Base-by-base conservation (phyloP, 2,329 filamentous ascomycete species). In the Sclerotinia nivalis region DNA sequence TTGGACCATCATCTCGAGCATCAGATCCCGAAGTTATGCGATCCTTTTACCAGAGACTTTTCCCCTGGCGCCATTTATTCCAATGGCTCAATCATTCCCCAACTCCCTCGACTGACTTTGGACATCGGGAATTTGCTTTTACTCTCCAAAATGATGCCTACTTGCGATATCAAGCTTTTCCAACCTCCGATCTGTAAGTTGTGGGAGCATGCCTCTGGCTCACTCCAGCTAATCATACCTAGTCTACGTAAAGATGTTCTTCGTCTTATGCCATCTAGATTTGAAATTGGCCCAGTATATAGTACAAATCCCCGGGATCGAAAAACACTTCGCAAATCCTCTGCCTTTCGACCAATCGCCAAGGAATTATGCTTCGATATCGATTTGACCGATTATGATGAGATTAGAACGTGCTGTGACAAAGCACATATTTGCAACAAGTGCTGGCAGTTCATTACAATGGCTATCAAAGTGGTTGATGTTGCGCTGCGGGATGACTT, bases 341-440 rank as follows among this genome's bases (percentile, higher is more conserved):
- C 88, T 61, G 88, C 92, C 12, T 97, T 99, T 82, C 91, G 90
- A 73, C 95, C 96, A 0, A 80, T 97, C 45, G 87, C 92, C 69
- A 99, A 99, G 80, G 96, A 99, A 80, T 84, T 99, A 52, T 97
- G 97, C 76, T 98, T 99, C 80, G 96, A 99, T 90, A 98, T 99
- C 77, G 96, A 99, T 87, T 87, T 99, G 87, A 98, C 96, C 68
- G 96, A 98, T 82, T 99, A 99, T 81, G 96, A 99, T 79, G 93
- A 97, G 74, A 92, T 99, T 73, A 90, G 96, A 75, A 97, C 94
- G 40, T 99, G 96, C 82, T 99, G 96, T 80, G 89, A 90, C 76
- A 94, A 95, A 79, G 93, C 95, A 12, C 96, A 92, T 75, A 98
- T 99, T 74, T 99, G 96, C 80, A 86, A 85, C 74, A 96, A 94